Evolutionary conservation across 192 early-diverging fungal species (phyloP), one percentile per base, ranked within the genome.

Genomic region (Coemansia sp.): DNA sequence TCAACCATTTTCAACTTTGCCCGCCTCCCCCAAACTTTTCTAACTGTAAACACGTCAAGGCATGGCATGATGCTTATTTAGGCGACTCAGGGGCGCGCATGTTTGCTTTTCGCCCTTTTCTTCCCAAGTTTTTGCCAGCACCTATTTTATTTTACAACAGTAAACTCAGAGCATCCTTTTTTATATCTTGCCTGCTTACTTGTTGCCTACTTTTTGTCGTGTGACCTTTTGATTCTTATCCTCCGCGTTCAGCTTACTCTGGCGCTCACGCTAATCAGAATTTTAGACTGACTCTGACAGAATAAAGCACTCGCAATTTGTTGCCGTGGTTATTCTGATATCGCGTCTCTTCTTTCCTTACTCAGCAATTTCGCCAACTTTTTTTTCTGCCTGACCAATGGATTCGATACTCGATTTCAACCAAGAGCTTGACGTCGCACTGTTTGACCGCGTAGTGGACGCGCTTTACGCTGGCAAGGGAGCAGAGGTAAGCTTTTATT

Each of bases 381-480:
- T 35, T 43, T 40, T 43, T 19, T 40, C 17, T 33, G 55, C 3
- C 39, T 62, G 53, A 33, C 49, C 26, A 35, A 35, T 69, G 58
- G 74, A 93, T 84, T 83, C 79, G 62, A 88, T 98, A 75, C 87
- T 98, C 66, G 95, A 98, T 75, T 97, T 97, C 75, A 89, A 85
- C 69, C 85, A 86, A 71, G 93, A 96, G 60, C 86, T 99, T 68
- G 93, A 99, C 71, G 85, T 96, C 58, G 77, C 80, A 30, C 80
- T 94, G 65, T 86, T 99, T 67, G 97, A 99, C 89, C 87, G 87
- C 49, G 94, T 97, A 23, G 96, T 99, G 42, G 85, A 88, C 38
- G 88, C 92, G 33, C 89, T 95, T 76, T 98, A 86, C 81, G 82
- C 79, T 19, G 88, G 87, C 49, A 85, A 85, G 63, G 92, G 93